Base-by-base conservation (phyloP, 129 eudicot genomes). In the Escallonia herrerae region DNA sequence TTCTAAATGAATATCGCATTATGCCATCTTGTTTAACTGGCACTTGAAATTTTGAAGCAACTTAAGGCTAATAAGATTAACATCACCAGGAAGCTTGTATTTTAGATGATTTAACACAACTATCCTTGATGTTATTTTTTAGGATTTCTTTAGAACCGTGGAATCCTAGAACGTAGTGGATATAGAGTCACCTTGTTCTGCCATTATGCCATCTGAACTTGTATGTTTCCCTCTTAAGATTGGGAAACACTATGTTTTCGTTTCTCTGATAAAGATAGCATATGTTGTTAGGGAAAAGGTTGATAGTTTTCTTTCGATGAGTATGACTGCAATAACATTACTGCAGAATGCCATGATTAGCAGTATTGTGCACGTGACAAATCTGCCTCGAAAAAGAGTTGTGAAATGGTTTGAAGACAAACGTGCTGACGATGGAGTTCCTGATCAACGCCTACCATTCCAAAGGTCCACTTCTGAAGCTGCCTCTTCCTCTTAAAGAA, bases 341-440 rank as follows among this genome's bases (percentile, higher is more conserved):
- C 3, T 75, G 89, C 85, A 94, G 99, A 84, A 89, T 74, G 83
- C 99, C 12, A 82, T 94, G 91, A 77, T 94, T 52, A 86, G 95
- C 86, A 94, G 78, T 81, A 94, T 94, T 59, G 95, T 86, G 68
- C 95, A 83, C 41, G 83, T 94, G 74, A 94, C 96, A 40, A 89
- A 86, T 55, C 76, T 94, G 71, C 96, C 99, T 13, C 90, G 96
- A 63, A 80, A 72, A 75, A 83, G 64, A 83, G 86, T 94, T 2
- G 72, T 94, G 63, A 83, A 89, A 74, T 94, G 99, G 99, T 94
- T 94, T 40, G 96, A 94, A 83, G 99, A 94, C 64, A 94, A 76
- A 71, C 90, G 99, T 39, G 67, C 64, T 57, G 95, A 84, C 68
- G 96, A 94, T 22, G 99, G 91, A 13, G 87, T 94, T 43, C 90